Evolutionary conservation across 2,329 filamentous ascomycete species (phyloP).

Genomic region (Scedosporium minutisporum): DNA sequence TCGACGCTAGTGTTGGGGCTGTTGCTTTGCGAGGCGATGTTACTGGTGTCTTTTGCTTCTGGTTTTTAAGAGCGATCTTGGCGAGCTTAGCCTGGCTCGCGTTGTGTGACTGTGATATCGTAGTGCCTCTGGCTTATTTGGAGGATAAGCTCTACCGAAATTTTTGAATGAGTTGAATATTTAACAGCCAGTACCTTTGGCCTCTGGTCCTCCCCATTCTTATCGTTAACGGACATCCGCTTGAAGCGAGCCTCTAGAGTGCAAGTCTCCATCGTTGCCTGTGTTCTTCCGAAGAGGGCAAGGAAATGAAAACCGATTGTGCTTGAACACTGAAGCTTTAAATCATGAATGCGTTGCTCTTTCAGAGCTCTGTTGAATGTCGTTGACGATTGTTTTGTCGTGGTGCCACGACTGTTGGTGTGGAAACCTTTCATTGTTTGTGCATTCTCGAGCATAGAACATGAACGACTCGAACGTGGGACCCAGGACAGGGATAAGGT

Average conservation of each 20-base stretch:
- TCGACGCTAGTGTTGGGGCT: constrained; percentile 43
- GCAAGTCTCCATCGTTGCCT: constrained; percentile 54
- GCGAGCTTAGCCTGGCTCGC: constrained; percentile 69
- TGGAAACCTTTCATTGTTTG: too few species aligned
- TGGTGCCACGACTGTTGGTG: too few species aligned
- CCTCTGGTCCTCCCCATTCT: constrained; percentile 52
- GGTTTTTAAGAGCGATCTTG: constrained; percentile 74
- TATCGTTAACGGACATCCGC: constrained; percentile 80
- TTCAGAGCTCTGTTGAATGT: too few species aligned
- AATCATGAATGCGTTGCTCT: too few species aligned
- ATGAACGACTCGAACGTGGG: too few species aligned
- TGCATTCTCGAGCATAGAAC: too few species aligned
- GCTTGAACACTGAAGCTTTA: too few species aligned
- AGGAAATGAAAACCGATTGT: too few species aligned
- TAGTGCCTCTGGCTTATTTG: background rate
- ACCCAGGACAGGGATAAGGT: too few species aligned
- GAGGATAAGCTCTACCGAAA: background rate
- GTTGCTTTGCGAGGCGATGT: constrained; percentile 25
- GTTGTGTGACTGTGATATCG: background rate
- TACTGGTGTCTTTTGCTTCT: constrained; percentile 47
- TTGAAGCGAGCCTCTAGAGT: constrained; percentile 81
- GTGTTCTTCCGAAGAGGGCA: too few species aligned
- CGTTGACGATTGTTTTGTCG: too few species aligned
- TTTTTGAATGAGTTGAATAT: background rate
- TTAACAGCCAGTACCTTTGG: background rate